Base-by-base conservation (phyloP, 352 stramenopile genomes). In the Peronospora destructor region DNA sequence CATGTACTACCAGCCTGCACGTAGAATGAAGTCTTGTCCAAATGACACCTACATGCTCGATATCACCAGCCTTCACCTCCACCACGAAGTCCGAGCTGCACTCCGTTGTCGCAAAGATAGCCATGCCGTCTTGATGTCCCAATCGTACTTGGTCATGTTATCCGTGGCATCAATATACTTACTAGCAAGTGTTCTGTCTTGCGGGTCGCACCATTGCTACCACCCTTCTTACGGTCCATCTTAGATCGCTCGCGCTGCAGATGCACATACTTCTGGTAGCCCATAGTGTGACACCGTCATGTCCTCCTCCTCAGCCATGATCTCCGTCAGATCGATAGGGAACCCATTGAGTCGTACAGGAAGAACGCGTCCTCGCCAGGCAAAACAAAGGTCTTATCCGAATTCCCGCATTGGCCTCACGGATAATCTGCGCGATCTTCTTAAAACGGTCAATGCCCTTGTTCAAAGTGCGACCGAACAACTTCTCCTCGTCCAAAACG, bases 301-400 rank as follows among this genome's bases (percentile, higher is more conserved):
- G 8, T 87, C 92, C 39, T 91, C 69, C 60, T 98, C 93, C 70
- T 98, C 94, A 6, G 88, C 91, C 93, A 98, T 98, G 61, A 98
- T 88, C 64, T 98, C 83, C 11, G 97, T 99, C 59, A 99, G 79
- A 68, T 99, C 97, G 41, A 99, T 76, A 5, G 97, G 97, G 75
- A 99, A 42, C 96, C 97, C 68, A 99, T 90, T 17, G 96, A 98
- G 61, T 98, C 95, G 70, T 99, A 99, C 14, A 99, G 65, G 64
- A 98, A 98, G 75, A 99, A 99, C 3, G 95, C 96, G 43, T 98
- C 90, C 35, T 85, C 76, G 16, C 91, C 95, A n/a, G 88, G 77
- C 49, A 98, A 91, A 7, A 97, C 77, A 17, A 82, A 76, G 12
- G 66, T 53, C 38, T 72, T 70, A 39, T 80, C 48, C 6, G 73